Percentiles rank a stretch among this genome's conserved stretches.
Conservation (phyloP, 2,329 filamentous ascomycete genomes). For the Dactylellina parvicollis region DNA sequence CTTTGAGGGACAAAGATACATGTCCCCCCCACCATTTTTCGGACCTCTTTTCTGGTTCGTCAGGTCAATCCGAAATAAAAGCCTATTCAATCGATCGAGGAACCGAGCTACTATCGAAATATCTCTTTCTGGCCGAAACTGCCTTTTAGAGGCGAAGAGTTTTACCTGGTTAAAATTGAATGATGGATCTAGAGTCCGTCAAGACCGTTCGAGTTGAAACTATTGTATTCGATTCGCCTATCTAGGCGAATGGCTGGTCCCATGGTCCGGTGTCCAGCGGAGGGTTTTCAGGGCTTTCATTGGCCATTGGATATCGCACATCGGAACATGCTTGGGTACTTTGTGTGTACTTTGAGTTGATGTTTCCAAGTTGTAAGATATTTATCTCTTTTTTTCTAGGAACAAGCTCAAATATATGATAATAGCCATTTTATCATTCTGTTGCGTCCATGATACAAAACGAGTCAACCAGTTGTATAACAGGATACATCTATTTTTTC, state of each 20-base stretch:
- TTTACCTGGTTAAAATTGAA: slow-evolving; percentile 2
- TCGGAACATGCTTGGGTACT: slow-evolving; percentile 37
- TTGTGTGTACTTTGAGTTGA: no score
- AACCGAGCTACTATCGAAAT: slow-evolving; percentile 4
- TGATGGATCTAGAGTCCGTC: background rate
- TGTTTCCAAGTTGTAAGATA: no score
- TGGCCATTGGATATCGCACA: slow-evolving; percentile 25
- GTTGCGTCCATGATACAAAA: no score
- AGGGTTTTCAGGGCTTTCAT: slow-evolving; percentile 11
- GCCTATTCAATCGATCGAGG: background rate
- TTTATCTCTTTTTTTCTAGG: no score
- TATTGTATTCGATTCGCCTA: slow-evolving; percentile 39
- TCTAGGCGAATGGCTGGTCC: slow-evolving; percentile 38
- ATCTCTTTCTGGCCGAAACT: background rate
- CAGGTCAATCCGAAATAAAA: slow-evolving; percentile 27
- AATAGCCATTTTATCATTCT: no score
- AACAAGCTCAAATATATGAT: no score
- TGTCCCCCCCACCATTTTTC: background rate
- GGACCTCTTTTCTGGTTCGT: slow-evolving; percentile 13
- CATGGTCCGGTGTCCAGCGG: slow-evolving; percentile 6
- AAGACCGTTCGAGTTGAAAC: background rate
- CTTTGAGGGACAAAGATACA: background rate
- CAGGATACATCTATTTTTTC: no score
- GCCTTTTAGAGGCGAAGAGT: slow-evolving; percentile 7
- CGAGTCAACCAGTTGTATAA: no score